A percentile compares a stretch with the other conserved stretches of the same genome.
Evolutionary conservation across 495 filamentous ascomycete genomes (phyloP).

Genomic region (Neurospora sp.): DNA sequence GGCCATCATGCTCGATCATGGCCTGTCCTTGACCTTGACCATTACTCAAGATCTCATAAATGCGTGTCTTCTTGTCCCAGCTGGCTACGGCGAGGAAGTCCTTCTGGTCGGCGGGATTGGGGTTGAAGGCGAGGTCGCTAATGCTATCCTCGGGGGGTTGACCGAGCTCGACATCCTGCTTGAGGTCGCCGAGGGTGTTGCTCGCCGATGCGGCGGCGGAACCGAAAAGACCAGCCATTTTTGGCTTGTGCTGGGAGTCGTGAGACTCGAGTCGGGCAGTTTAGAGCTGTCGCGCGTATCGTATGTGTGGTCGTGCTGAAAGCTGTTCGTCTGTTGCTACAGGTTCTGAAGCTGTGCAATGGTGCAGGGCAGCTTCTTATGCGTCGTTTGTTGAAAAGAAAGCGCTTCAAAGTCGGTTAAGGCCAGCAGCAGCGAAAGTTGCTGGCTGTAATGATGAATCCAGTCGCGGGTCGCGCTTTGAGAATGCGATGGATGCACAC

Average conservation of each 20-base stretch:
- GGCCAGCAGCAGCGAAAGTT: background rate
- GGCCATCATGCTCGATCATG: conserved; percentile 60
- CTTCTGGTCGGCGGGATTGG: conserved; percentile 36
- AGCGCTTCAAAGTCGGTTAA: background rate
- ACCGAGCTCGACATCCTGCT: conserved; percentile 71
- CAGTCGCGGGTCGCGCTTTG: background rate
- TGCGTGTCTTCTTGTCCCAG: conserved; percentile 87
- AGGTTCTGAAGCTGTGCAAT: background rate
- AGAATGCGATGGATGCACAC: background rate
- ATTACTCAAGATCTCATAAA: conserved; percentile 70
- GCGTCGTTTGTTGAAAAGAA: background rate
- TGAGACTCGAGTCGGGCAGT: background rate
- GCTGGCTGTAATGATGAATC: background rate
- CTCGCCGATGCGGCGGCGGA: conserved; percentile 36
- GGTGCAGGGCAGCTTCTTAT: background rate
- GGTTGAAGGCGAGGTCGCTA: conserved; percentile 69
- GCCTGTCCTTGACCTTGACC: conserved; percentile 64
- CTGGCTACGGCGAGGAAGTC: conserved; percentile 76
- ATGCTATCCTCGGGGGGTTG: conserved; percentile 78
- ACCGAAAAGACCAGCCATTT: conserved; percentile 65
- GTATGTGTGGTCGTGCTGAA: background rate
- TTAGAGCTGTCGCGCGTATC: background rate
- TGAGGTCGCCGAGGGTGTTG: conserved; percentile 80
- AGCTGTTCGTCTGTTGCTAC: background rate
- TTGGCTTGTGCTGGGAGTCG: background rate